phyloP scores from a whole-genome alignment of 768 basidiomycete genomes.

The Collybia sordida region DNA sequence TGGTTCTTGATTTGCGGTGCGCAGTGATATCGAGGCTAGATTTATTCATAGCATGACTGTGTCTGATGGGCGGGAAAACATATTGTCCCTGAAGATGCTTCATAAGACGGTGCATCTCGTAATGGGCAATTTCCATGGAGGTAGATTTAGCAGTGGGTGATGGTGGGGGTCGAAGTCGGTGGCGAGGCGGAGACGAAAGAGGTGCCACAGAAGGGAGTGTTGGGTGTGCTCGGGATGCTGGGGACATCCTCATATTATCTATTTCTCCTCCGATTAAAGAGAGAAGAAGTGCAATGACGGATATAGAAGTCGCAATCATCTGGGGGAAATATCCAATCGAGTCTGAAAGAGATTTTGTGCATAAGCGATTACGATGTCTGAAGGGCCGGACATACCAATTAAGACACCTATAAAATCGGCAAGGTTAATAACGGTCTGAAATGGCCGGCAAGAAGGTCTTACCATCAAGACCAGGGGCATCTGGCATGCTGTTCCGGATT shows the following conservation, averaged over 20 bases:
- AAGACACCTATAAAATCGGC: conserved; percentile 35
- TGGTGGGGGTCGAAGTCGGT: conserved; percentile 24
- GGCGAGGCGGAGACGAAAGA: conserved; percentile 12
- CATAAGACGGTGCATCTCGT: conserved; percentile 33
- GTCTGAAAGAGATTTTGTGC: conserved; percentile 30
- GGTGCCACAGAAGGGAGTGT: conserved; percentile 1
- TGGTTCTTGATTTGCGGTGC: conserved; percentile 31
- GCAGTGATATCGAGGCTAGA: neutral
- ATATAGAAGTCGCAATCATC: conserved; percentile 46
- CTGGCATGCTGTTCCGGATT: conserved; percentile 54
- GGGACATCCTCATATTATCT: conserved; percentile 15
- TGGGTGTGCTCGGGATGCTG: conserved; percentile 1
- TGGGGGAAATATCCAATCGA: conserved; percentile 60
- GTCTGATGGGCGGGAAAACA: conserved; percentile 39
- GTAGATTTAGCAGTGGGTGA: conserved; percentile 26
- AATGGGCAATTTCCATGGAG: conserved; percentile 33
- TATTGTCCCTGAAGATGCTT: conserved; percentile 39
- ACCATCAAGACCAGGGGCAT: conserved; percentile 52
- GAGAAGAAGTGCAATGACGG: conserved; percentile 39
- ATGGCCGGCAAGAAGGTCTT: conserved; percentile 2
- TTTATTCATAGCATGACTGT: conserved; percentile 15
- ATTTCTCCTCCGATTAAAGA: conserved; percentile 43
- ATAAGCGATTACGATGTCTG: neutral
- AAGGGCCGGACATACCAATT: conserved; percentile 34
- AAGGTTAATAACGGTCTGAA: neutral